Conservation (phyloP, 2,329 filamentous ascomycete species). For the Zymoseptoria passerinii region DNA sequence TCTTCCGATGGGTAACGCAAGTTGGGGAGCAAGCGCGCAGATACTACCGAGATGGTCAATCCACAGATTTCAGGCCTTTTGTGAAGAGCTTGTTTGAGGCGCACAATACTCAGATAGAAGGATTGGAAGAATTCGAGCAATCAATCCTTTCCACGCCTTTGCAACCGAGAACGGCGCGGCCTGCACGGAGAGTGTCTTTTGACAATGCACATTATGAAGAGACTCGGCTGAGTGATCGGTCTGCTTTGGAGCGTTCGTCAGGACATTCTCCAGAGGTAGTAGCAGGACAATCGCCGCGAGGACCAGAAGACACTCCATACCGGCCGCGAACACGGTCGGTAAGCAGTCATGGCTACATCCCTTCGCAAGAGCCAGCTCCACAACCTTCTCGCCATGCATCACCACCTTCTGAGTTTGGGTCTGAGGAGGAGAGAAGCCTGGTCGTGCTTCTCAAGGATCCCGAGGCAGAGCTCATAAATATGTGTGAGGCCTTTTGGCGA, state of each 20-base stretch:
- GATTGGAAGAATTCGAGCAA: constrained; percentile 5
- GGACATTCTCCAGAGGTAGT: constrained; percentile 6
- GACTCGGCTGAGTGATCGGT: constrained; percentile 35
- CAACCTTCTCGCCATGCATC: constrained; percentile 13
- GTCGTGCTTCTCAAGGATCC: constrained; percentile 20
- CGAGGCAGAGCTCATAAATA: constrained; percentile 21
- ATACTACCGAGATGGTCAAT: constrained; percentile 10
- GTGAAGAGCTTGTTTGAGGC: constrained; percentile 23
- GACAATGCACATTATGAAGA: constrained; percentile 48
- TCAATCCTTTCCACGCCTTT: background rate
- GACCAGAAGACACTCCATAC: constrained; percentile 6
- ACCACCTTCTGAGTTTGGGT: constrained; percentile 10
- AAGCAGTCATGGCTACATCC: constrained; percentile 13
- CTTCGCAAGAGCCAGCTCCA: constrained; percentile 6
- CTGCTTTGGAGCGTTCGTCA: constrained; percentile 8
- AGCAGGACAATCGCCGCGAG: constrained; percentile 14
- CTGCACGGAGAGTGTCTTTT: constrained; percentile 46
- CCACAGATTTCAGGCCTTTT: constrained; percentile 19
- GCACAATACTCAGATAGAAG: constrained; percentile 6
- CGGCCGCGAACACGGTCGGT: constrained; percentile 17
- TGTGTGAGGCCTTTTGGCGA: constrained; percentile 23
- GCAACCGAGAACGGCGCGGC: background rate
- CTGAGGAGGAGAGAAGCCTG: constrained; percentile 11
- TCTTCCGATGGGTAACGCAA: constrained; percentile 70
- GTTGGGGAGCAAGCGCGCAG: constrained; percentile 50